Evolutionary conservation across 202 grass and related monocot genomes (phyloP), one percentile per base, ranked within the genome.

Genomic region (Schoenoplectus tabernaemontani): DNA sequence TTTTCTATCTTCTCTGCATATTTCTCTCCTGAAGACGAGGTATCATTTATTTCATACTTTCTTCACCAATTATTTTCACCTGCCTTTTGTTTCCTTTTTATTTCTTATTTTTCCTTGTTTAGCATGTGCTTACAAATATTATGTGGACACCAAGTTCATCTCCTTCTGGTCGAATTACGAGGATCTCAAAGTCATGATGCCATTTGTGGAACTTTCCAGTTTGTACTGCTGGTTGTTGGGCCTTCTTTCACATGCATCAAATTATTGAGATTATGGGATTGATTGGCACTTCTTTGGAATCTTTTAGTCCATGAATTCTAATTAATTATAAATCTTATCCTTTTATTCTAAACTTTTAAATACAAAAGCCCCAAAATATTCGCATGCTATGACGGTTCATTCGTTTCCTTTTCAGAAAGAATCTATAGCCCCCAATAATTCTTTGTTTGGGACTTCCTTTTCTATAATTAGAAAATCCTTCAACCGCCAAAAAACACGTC

Each of bases 211-310:
- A 65, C 44, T 75, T 80, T 34, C 60, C 78, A 28, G 43, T 80
- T 80, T 51, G 78, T 43, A 51, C 78, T 80, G 59, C 51, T 80
- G 59, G 77, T 80, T 48, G 78, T 80, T 80, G 58, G 77, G 57
- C 16, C 51, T 56, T n/a, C n/a, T 80, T n/a, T n/a, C 78, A 80
- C 78, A 80, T 80, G 78, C 59, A 50, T 80, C 2, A 43, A 80
- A 80, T 80, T 80, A 80, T 80, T n/a, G n/a, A n/a, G n/a, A n/a
- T n/a, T n/a, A n/a, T 79, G 59, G 26, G 69, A 51, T 15, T 17
- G 48, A 51, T 50, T 32, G 43, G 13, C 78, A 32, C 59, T 50
- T 80, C 78, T 64, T 11, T 48, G 13, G 39, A 80, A 80, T 80
- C 78, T 63, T 51, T 34, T 64, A 16, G 17, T 65, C 43, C 20